Conservation (phyloP, 352 stramenopile species). For the Aphanomyces astaci region DNA sequence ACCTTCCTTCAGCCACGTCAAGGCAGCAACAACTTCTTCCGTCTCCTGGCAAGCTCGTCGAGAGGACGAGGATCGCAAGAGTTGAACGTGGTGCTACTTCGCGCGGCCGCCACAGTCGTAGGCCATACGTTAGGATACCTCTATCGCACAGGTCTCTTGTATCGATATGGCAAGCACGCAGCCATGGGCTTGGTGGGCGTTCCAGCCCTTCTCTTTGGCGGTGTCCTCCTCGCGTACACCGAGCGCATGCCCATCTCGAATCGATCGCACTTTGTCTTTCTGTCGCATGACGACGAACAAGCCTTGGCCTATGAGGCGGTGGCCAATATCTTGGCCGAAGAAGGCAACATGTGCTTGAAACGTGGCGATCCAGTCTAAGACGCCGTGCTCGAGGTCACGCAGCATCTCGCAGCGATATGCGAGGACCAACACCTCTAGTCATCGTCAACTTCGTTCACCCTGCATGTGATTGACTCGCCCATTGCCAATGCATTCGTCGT, state of each 20-base stretch:
- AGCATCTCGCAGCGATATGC: background rate
- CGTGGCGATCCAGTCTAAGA: background rate
- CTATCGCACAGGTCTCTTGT: background rate
- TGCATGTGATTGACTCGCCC: background rate
- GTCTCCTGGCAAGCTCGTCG: background rate
- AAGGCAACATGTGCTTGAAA: background rate
- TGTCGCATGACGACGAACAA: background rate
- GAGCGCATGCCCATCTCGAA: background rate
- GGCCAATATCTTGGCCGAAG: background rate
- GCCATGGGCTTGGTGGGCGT: background rate
- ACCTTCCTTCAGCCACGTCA: background rate
- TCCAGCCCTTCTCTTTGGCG: background rate
- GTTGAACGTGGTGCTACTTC: background rate
- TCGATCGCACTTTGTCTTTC: background rate
- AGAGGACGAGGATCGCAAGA: background rate
- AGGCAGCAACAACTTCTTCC: background rate
- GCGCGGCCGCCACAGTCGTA: background rate
- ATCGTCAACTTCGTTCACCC: background rate
- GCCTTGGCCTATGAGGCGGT: background rate
- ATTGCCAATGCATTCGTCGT: background rate
- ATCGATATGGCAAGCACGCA: background rate
- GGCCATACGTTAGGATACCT: background rate
- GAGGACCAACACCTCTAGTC: background rate
- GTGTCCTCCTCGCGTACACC: background rate
- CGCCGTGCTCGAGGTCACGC: background rate